Conservation (phyloP, 768 basidiomycete species). For the Russula olivacea region DNA sequence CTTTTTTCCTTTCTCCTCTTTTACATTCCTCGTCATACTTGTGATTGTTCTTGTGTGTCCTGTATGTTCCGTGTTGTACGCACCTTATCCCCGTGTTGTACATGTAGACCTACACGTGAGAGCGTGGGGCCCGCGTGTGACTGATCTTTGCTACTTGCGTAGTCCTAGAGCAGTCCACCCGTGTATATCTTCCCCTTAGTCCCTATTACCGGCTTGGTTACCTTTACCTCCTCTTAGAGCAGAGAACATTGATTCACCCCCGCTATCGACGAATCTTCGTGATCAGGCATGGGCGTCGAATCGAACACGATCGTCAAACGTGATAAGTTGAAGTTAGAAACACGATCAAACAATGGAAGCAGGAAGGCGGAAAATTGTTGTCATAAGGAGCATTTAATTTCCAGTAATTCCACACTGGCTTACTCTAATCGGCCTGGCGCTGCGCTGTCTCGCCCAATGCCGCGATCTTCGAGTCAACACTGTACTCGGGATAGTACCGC, state of each 20-base stretch:
- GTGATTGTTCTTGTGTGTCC: background rate
- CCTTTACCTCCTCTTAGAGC: slow-evolving; percentile 1
- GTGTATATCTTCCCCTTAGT: background rate
- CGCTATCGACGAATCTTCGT: too few relatives aligned
- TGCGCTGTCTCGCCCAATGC: too few relatives aligned
- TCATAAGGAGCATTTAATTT: too few relatives aligned
- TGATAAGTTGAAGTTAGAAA: background rate
- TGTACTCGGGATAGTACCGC: background rate
- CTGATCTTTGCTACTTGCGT: slow-evolving; percentile 1
- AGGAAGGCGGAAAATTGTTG: too few relatives aligned
- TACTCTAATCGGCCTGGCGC: background rate
- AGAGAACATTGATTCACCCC: background rate
- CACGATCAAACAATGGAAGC: too few relatives aligned
- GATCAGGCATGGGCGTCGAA: background rate
- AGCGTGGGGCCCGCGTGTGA: background rate
- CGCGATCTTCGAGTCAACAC: background rate
- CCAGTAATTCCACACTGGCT: background rate
- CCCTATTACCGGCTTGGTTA: background rate
- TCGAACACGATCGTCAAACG: background rate
- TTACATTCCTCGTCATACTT: background rate
- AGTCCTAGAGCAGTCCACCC: background rate
- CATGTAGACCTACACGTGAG: background rate
- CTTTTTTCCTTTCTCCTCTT: background rate
- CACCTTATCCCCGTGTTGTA: slow-evolving; percentile 6
- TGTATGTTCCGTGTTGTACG: background rate